Evolutionary conservation across 1,284 basidiomycete genomes (phyloP).

Genomic region (Cystobasidium slooffiae): DNA sequence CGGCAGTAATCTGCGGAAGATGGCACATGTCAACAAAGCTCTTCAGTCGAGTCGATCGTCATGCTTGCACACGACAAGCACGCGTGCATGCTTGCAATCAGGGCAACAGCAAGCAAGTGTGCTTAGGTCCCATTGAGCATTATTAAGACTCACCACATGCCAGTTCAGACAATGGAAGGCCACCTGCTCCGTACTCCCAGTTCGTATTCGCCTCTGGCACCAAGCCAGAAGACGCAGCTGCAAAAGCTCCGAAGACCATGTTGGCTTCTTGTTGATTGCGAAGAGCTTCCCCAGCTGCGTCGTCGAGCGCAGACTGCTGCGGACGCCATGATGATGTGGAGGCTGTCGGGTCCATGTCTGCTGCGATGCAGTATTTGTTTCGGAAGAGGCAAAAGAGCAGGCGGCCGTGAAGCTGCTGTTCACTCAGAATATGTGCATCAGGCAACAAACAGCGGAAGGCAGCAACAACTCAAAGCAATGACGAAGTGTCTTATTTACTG

Average conservation of each 20-base stretch:
- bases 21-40: constrained; percentile 20
- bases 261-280: constrained; percentile 41
- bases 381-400: background rate
- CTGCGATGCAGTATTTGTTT: background rate
- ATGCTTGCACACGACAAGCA: background rate
- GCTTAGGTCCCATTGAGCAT: background rate
- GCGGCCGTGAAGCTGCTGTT: too few relatives aligned
- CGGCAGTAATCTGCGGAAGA: constrained; percentile 32
- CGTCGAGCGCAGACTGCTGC: constrained; percentile 31
- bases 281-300: constrained; percentile 29
- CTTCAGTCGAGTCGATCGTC: constrained; percentile 15
- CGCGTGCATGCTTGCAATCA: background rate
- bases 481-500: background rate
- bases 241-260: constrained; percentile 42
- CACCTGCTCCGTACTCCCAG: constrained; percentile 32
- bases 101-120: background rate
- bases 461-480: background rate
- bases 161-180: constrained; percentile 19
- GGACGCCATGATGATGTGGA: background rate
- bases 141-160: constrained; percentile 30
- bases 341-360: constrained; percentile 10
- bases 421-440: too few relatives aligned
- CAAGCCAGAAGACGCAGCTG: constrained; percentile 32
- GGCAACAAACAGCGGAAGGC: background rate
- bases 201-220: constrained; percentile 34